These are phyloP conservation scores for Zopfochytrium polystomum DNA, from an alignment of 371 early-diverging fungal species.

Conservation along the genomic window DNA sequence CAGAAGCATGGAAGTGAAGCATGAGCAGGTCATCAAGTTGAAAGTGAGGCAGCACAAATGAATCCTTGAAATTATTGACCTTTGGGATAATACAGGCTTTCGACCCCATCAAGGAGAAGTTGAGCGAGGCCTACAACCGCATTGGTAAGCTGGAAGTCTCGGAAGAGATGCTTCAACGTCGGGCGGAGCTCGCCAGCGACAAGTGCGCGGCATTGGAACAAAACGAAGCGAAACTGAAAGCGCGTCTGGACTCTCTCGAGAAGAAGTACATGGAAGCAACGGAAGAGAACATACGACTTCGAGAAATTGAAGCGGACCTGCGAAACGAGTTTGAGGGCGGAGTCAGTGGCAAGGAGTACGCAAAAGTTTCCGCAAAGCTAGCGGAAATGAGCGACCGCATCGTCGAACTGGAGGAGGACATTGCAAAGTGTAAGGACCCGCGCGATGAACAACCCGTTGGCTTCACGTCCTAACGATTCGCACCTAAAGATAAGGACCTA, in stretches of 20 bases:
- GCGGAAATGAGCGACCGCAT: constrained; percentile 13
- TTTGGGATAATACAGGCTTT: no score
- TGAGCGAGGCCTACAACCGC: constrained; percentile 12
- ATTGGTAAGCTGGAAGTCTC: constrained; percentile 29
- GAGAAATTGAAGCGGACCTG: constrained; percentile 30
- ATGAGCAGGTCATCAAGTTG: background rate
- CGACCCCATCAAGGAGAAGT: constrained; percentile 9
- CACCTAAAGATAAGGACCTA: constrained; percentile 33
- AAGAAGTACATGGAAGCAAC: constrained; percentile 34
- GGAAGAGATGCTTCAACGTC: constrained; percentile 31
- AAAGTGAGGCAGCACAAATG: background rate
- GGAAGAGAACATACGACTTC: constrained; percentile 33
- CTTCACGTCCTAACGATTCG: no score
- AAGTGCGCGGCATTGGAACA: constrained; percentile 23
- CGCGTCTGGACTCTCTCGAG: constrained; percentile 29
- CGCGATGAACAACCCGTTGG: no score
- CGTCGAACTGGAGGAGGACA: constrained; percentile 18
- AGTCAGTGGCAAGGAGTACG: constrained; percentile 20
- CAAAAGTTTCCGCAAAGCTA: constrained; percentile 9
- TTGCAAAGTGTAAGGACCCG: constrained; percentile 29
- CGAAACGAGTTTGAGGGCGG: constrained; percentile 34
- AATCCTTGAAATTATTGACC: constrained; percentile 8
- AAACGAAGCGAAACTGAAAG: constrained; percentile 26
- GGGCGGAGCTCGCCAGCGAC: constrained; percentile 35
- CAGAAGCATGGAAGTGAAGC: no score